phyloP scores from a whole-genome alignment of 2,329 filamentous ascomycete species.

The Pseudogymnoascus sp. region DNA sequence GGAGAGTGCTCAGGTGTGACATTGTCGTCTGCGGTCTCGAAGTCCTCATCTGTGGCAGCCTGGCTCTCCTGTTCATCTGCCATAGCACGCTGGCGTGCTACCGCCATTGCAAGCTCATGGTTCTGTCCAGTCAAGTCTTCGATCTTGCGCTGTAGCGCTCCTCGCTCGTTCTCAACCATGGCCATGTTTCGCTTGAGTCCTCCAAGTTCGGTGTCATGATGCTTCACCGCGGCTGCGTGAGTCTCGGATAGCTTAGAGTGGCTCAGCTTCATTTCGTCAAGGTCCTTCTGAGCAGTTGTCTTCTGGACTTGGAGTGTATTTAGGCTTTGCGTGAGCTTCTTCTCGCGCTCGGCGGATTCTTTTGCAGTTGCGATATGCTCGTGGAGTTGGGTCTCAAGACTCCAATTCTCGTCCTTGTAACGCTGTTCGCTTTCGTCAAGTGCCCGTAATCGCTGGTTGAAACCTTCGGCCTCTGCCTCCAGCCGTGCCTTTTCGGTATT shows the following conservation, averaged over 20 bases:
- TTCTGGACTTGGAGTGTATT: slow-evolving; percentile 68
- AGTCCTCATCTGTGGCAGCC: slow-evolving; percentile 53
- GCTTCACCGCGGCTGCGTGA: slow-evolving; percentile 66
- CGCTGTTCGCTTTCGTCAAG: slow-evolving; percentile 91
- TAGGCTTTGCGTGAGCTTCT: slow-evolving; percentile 68
- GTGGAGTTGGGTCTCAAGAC: slow-evolving; percentile 84
- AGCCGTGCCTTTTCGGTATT: slow-evolving; percentile 70
- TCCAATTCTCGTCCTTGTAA: slow-evolving; percentile 99
- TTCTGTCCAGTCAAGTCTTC: slow-evolving; percentile 86
- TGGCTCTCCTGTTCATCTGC: slow-evolving; percentile 57
- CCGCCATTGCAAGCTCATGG: slow-evolving; percentile 77
- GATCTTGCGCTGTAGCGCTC: slow-evolving; percentile 73
- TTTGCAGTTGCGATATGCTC: slow-evolving; percentile 68
- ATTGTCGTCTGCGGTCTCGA: slow-evolving; percentile 59
- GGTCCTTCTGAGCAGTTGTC: slow-evolving; percentile 68
- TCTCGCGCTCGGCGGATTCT: slow-evolving; percentile 74
- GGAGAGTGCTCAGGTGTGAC: slow-evolving; percentile 84
- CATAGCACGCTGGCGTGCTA: slow-evolving; percentile 65
- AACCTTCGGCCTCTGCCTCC: slow-evolving; percentile 72
- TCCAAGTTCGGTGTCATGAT: slow-evolving; percentile 82
- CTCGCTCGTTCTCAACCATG: slow-evolving; percentile 70
- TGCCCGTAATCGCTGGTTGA: slow-evolving; percentile 71
- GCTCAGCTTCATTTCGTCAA: slow-evolving; percentile 79
- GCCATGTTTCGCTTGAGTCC: slow-evolving; percentile 73
- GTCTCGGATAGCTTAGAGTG: slow-evolving; percentile 78